A percentile compares a stretch with the other conserved stretches of the same genome.
phyloP scores from a whole-genome alignment of 1,284 basidiomycete species.

The Trichosporon ovoides region DNA sequence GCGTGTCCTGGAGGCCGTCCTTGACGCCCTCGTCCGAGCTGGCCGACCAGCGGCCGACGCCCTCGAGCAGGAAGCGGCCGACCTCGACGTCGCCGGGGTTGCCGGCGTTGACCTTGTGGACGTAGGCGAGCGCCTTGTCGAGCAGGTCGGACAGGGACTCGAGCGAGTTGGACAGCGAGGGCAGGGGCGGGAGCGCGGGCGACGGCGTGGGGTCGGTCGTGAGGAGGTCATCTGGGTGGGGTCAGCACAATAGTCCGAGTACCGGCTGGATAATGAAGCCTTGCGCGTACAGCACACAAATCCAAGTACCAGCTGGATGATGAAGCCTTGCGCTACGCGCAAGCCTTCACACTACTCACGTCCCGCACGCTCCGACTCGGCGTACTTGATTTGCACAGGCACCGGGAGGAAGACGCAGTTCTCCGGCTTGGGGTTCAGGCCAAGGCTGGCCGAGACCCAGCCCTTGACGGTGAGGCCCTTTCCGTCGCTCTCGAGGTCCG shows the following conservation, averaged over 20 bases:
- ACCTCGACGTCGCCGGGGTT: conserved; percentile 79
- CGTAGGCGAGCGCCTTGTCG: conserved; percentile 70
- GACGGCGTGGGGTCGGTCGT: conserved; percentile 48
- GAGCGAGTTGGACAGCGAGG: conserved; percentile 42
- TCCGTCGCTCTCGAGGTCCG: conserved; percentile 59
- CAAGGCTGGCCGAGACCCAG: conserved; percentile 63
- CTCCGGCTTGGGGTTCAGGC: conserved; percentile 79
- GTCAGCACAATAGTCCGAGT: too few species aligned
- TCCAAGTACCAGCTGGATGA: too few species aligned
- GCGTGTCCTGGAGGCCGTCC: conserved; percentile 63
- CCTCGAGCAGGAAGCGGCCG: conserved; percentile 88
- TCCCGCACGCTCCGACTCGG: conserved; percentile 74
- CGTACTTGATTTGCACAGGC: conserved; percentile 72
- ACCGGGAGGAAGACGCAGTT: conserved; percentile 89
- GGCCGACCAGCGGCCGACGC: conserved; percentile 63
- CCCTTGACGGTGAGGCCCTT: conserved; percentile 76
- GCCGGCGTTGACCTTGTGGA: conserved; percentile 73
- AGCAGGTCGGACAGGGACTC: conserved; percentile 51
- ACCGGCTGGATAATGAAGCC: too few species aligned
- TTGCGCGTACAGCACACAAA: too few species aligned
- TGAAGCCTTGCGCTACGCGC: neutral
- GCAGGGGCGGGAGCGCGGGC: conserved; percentile 39
- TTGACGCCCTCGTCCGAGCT: conserved; percentile 50
- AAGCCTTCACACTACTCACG: conserved; percentile 55
- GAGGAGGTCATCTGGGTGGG: conserved; percentile 64